Evolutionary conservation across 2,329 filamentous ascomycete genomes (phyloP).

Genomic region (Macrophomina pseudophaseolina): DNA sequence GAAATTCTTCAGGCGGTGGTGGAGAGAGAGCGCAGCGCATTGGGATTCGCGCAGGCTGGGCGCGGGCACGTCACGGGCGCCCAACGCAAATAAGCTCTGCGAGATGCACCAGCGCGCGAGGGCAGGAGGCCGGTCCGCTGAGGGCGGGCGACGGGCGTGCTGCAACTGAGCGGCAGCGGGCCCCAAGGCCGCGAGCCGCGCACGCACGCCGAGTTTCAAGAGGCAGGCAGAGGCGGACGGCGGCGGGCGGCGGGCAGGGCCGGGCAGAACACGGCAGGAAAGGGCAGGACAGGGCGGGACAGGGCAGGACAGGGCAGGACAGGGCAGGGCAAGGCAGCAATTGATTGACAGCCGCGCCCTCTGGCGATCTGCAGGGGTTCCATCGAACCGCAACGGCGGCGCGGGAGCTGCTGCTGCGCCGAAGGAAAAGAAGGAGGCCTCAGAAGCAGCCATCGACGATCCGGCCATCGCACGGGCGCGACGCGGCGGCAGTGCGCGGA

Average conservation of each 20-base stretch:
- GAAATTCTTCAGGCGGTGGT: constrained; percentile 18
- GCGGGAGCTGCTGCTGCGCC: background rate
- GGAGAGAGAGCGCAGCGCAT: constrained; percentile 20
- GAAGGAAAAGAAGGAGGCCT: no score
- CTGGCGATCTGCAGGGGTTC: constrained; percentile 18
- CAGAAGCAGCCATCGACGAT: constrained; percentile 1
- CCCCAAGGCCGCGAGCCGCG: constrained; percentile 12
- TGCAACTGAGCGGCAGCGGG: background rate
- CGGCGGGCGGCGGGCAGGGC: background rate
- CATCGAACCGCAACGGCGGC: constrained; percentile 12
- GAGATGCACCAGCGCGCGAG: background rate
- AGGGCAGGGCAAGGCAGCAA: background rate
- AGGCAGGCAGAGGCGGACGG: background rate
- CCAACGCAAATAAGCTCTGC: constrained; percentile 11
- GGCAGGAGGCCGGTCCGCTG: constrained; percentile 2
- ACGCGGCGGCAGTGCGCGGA: constrained; percentile 6
- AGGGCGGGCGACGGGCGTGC: background rate
- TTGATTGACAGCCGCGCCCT: background rate
- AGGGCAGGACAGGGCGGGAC: background rate
- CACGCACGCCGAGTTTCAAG: background rate
- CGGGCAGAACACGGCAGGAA: background rate
- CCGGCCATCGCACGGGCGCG: background rate
- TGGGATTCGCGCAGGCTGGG: constrained; percentile 25
- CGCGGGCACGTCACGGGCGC: background rate
- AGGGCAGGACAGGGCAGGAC: background rate